These are phyloP conservation scores for Candida tammaniensis DNA, from an alignment of 805 yeast species.

Conservation along the genomic window DNA sequence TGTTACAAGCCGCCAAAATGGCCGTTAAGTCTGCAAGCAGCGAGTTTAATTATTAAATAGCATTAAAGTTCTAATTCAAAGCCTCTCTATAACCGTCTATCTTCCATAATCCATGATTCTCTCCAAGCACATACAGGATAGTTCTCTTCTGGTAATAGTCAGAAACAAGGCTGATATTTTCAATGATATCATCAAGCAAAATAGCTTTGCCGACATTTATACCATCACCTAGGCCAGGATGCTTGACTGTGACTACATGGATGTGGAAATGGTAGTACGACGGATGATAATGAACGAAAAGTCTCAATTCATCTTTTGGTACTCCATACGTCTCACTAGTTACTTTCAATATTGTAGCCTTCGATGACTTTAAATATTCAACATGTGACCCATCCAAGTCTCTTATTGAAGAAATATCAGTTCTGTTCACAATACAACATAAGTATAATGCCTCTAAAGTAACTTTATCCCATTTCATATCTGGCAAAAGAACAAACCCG, in stretches of 20 bases:
- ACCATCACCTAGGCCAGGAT: conserved; percentile 67
- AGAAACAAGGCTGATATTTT: conserved; percentile 54
- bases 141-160: conserved; percentile 59
- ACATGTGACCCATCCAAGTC: conserved; percentile 64
- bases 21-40: conserved; percentile 61
- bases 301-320: conserved; percentile 55
- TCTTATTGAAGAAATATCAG: conserved; percentile 69
- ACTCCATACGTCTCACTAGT: conserved; percentile 43
- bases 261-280: conserved; percentile 94
- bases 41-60: conserved; percentile 63
- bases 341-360: conserved; percentile 42
- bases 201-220: conserved; percentile 78
- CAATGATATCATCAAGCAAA: conserved; percentile 77
- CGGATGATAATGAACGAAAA: conserved; percentile 92
- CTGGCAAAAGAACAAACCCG: conserved; percentile 82
- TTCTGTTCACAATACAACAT: conserved; percentile 69
- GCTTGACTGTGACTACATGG: conserved; percentile 75
- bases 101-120: conserved; percentile 73
- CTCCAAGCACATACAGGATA: conserved; percentile 68
- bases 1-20: conserved; percentile 73
- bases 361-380: conserved; percentile 52
- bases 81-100: conserved; percentile 17
- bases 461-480: conserved; percentile 93
- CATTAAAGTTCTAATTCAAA: conserved; percentile 9
- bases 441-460: conserved; percentile 70